phyloP scores from a whole-genome alignment of 1,284 basidiomycete species.

The Pisolithus thermaeus region DNA sequence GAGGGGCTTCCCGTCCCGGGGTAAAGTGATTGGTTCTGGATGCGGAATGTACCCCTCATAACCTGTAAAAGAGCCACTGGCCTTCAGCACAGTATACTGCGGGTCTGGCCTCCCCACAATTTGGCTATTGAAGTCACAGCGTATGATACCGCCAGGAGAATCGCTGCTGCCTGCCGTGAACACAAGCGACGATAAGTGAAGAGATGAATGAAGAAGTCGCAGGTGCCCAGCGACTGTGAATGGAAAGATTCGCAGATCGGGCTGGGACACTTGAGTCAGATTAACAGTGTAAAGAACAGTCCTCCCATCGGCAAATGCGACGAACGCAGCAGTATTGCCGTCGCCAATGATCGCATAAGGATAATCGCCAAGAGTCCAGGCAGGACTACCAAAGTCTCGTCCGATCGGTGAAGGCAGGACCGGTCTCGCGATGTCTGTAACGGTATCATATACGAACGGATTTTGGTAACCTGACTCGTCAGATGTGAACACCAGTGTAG shows the following conservation, averaged over 20 bases:
- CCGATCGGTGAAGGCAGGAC: slow-evolving; percentile 42
- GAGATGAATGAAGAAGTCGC: slow-evolving; percentile 8
- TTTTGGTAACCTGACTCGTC: slow-evolving; percentile 63
- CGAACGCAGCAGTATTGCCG: slow-evolving; percentile 39
- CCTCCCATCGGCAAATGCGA: slow-evolving; percentile 45
- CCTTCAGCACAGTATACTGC: slow-evolving; percentile 20
- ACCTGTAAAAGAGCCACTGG: slow-evolving; percentile 9
- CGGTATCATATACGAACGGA: slow-evolving; percentile 49
- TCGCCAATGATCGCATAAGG: slow-evolving; percentile 45
- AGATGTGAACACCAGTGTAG: slow-evolving; percentile 59
- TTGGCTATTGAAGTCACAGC: slow-evolving; percentile 14
- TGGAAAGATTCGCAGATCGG: slow-evolving; percentile 34
- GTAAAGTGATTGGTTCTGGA: slow-evolving; percentile 22
- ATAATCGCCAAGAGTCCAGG: slow-evolving; percentile 49
- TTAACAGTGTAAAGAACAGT: slow-evolving; percentile 44
- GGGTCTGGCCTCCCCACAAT: slow-evolving; percentile 13
- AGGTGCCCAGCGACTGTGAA: slow-evolving; percentile 43
- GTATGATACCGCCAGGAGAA: slow-evolving; percentile 21
- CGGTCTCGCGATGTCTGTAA: slow-evolving; percentile 25
- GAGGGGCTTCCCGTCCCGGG: slow-evolving; percentile 15
- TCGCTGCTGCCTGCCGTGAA: slow-evolving; percentile 22
- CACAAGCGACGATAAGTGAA: slow-evolving; percentile 25
- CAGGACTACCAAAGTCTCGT: slow-evolving; percentile 53
- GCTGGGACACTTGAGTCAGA: slow-evolving; percentile 28
- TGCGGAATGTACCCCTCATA: slow-evolving; percentile 23